These are phyloP conservation scores for Blastomyces silverae DNA, from an alignment of 2,329 filamentous ascomycete species.

Conservation along the genomic window DNA sequence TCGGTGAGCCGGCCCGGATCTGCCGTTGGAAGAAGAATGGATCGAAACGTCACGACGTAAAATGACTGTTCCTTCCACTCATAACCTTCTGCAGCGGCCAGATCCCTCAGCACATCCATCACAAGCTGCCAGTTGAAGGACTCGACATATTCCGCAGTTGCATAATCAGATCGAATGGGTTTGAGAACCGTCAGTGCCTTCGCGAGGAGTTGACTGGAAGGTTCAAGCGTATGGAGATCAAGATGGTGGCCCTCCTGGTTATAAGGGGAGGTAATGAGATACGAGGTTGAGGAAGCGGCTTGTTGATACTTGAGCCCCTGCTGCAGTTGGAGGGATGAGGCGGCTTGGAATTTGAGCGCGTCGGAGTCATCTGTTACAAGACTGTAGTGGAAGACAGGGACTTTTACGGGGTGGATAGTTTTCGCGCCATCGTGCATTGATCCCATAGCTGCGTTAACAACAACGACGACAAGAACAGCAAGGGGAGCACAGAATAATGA, in stretches of 20 bases:
- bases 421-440: not conserved
- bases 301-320: slow-evolving; percentile 19
- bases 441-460: not conserved
- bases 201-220: slow-evolving; percentile 62
- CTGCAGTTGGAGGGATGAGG: slow-evolving; percentile 31
- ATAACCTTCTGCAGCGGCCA: slow-evolving; percentile 46
- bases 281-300: slow-evolving; percentile 23
- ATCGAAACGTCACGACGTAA: slow-evolving; percentile 81
- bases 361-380: slow-evolving; percentile 32
- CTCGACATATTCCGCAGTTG: slow-evolving; percentile 63
- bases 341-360: slow-evolving; percentile 32
- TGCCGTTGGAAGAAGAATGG: slow-evolving; percentile 59
- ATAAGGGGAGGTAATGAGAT: slow-evolving; percentile 69
- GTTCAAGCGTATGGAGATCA: slow-evolving; percentile 60
- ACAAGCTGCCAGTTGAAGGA: slow-evolving; percentile 76
- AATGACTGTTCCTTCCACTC: slow-evolving; percentile 59
- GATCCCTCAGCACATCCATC: slow-evolving; percentile 46
- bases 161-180: slow-evolving; percentile 62
- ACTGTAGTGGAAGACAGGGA: slow-evolving; percentile 27
- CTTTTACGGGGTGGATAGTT: slow-evolving; percentile 5
- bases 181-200: slow-evolving; percentile 60
- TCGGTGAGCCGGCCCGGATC: slow-evolving; percentile 61
- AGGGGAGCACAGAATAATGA: not conserved
- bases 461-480: too few species aligned
- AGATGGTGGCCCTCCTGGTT: slow-evolving; percentile 63